These are phyloP conservation scores for Boletus tomentosulus DNA, from an alignment of 768 basidiomycete genomes.

Conservation along the genomic window DNA sequence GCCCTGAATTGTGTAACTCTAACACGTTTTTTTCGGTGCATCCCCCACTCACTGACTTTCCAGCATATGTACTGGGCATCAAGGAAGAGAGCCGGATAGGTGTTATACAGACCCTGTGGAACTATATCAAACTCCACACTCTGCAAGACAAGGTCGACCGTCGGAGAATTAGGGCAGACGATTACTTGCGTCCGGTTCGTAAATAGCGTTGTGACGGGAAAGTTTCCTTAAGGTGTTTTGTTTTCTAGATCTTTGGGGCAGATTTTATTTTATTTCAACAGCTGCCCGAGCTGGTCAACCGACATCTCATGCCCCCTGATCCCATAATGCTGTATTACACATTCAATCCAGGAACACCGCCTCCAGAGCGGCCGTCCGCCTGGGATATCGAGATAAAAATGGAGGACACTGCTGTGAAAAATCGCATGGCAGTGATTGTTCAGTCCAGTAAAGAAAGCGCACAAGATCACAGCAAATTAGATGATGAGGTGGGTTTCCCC, in stretches of 20 bases:
- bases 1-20: constrained; percentile 62
- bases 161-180: constrained; percentile 65
- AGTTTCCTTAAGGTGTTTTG: background rate
- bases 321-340: constrained; percentile 79
- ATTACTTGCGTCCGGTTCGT: constrained; percentile 57
- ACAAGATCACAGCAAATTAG: constrained; percentile 64
- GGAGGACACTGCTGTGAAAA: constrained; percentile 74
- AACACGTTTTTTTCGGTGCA: background rate
- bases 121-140: constrained; percentile 81
- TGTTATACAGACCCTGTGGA: constrained; percentile 83
- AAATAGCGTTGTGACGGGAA: background rate
- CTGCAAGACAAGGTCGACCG: constrained; percentile 82
- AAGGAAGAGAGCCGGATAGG: constrained; percentile 83
- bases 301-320: constrained; percentile 70
- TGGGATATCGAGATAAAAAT: constrained; percentile 89
- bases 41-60: background rate
- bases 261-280: constrained; percentile 74
- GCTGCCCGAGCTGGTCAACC: constrained; percentile 81
- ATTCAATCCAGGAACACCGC: constrained; percentile 55
- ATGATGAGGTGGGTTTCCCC: constrained; percentile 70
- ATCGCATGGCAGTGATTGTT: constrained; percentile 68
- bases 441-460: constrained; percentile 67
- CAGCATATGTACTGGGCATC: constrained; percentile 66
- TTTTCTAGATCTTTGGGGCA: constrained; percentile 59
- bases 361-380: constrained; percentile 68